phyloP scores from a whole-genome alignment of 352 stramenopile species.

The Phytophthora sojae region DNA sequence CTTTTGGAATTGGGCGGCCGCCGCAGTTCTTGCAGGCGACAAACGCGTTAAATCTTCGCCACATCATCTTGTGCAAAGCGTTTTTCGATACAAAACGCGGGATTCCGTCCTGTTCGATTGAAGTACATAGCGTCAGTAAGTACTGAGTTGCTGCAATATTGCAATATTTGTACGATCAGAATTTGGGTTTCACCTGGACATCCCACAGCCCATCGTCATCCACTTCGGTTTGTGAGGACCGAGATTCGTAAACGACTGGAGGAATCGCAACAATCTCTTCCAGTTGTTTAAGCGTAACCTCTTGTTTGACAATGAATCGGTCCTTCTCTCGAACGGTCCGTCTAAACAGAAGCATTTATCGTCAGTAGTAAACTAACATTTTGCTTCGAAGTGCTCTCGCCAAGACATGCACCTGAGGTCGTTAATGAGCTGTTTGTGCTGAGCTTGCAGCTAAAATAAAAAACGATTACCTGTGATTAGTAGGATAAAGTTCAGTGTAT shows the following conservation, averaged over 20 bases:
- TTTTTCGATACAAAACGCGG: slow-evolving; percentile 68
- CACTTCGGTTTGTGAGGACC: slow-evolving; percentile 65
- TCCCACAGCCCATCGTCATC: slow-evolving; percentile 82
- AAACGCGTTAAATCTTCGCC: slow-evolving; percentile 77
- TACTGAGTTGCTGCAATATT: no score
- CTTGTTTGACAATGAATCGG: slow-evolving; percentile 51
- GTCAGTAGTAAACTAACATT: not conserved
- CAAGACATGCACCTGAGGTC: slow-evolving; percentile 56
- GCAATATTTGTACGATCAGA: not conserved
- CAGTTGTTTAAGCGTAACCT: slow-evolving; percentile 53
- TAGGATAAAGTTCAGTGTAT: not conserved
- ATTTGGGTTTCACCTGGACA: slow-evolving; percentile 39
- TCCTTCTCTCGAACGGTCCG: slow-evolving; percentile 62
- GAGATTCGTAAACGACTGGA: slow-evolving; percentile 18
- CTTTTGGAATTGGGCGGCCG: slow-evolving; percentile 50
- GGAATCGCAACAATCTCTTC: slow-evolving; percentile 36
- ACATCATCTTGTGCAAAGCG: slow-evolving; percentile 54
- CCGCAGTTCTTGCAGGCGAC: slow-evolving; percentile 75
- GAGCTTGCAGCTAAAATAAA: slow-evolving; percentile 46
- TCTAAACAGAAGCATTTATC: slow-evolving; percentile 16
- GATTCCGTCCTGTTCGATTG: slow-evolving; percentile 54
- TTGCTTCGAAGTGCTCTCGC: not conserved
- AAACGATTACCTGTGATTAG: not conserved
- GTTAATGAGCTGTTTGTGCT: slow-evolving; percentile 60
- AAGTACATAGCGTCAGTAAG: not conserved